phyloP scores from a whole-genome alignment of 768 basidiomycete genomes.

The Austroboletus eburneus region DNA sequence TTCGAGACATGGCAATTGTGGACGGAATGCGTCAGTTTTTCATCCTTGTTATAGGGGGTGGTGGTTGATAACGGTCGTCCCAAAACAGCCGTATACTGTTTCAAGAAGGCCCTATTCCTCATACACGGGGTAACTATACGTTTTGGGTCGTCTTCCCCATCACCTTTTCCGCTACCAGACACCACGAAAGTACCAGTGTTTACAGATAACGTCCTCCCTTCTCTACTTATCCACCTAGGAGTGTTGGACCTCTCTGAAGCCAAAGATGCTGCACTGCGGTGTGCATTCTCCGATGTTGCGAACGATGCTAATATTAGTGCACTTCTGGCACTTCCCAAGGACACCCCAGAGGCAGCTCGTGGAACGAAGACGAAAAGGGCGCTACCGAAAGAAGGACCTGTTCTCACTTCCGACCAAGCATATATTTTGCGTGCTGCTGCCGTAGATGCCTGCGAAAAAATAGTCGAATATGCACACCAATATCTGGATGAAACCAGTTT shows the following conservation, averaged over 20 bases:
- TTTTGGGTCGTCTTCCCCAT: slow-evolving; percentile 52
- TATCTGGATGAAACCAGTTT: slow-evolving; percentile 17
- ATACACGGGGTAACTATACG: slow-evolving; percentile 64
- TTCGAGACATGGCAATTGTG: slow-evolving; percentile 71
- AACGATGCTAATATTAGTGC: slow-evolving; percentile 34
- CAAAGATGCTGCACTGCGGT: slow-evolving; percentile 38
- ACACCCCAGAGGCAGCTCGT: slow-evolving; percentile 6
- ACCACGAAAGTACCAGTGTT: slow-evolving; percentile 62
- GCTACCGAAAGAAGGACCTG: slow-evolving; percentile 45
- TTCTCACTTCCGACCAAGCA: slow-evolving; percentile 56
- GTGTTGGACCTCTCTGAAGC: slow-evolving; percentile 60
- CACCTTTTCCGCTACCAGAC: slow-evolving; percentile 60
- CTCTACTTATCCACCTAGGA: slow-evolving; percentile 73
- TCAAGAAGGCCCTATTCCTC: slow-evolving; percentile 87
- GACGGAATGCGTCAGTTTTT: slow-evolving; percentile 51
- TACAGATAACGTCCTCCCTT: slow-evolving; percentile 79
- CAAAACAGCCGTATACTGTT: slow-evolving; percentile 70
- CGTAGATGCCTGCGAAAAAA: slow-evolving; percentile 71
- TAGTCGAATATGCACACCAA: slow-evolving; percentile 50
- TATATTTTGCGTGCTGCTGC: slow-evolving; percentile 76
- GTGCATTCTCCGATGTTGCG: slow-evolving; percentile 47
- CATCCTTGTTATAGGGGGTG: slow-evolving; percentile 5
- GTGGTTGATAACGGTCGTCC: not conserved
- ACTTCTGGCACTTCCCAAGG: slow-evolving; percentile 36
- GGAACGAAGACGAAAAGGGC: slow-evolving; percentile 15